A percentile compares a stretch with the other conserved stretches of the same genome.
phyloP scores from a whole-genome alignment of 208 protist species.

The Trypanosoma congolense region DNA sequence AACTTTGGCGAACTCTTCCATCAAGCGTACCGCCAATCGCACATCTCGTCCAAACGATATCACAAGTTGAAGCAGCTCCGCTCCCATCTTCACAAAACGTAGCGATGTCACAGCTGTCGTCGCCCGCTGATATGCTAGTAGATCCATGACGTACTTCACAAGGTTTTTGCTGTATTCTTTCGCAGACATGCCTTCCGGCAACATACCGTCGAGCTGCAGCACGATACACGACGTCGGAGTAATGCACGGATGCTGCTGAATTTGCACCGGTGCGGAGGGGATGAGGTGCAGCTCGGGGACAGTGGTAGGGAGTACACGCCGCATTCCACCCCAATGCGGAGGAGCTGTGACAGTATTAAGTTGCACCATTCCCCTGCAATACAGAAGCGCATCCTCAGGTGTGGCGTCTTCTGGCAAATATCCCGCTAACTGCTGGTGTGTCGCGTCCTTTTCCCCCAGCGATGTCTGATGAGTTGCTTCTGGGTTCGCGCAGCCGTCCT shows the following conservation, averaged over 20 bases:
- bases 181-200: constrained; percentile 56
- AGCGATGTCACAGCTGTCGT: constrained; percentile 70
- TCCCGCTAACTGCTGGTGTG: constrained; percentile 7
- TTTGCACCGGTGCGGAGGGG: constrained; percentile 42
- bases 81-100: constrained; percentile 74
- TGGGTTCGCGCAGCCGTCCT: background rate
- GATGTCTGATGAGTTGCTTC: background rate
- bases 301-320: constrained; percentile 63
- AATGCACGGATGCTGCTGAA: constrained; percentile 38
- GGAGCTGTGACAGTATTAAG: constrained; percentile 47
- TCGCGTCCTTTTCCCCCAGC: background rate
- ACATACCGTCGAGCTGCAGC: constrained; percentile 44
- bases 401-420: constrained; percentile 17
- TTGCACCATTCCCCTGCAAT: constrained; percentile 52
- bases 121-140: constrained; percentile 60
- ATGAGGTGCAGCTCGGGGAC: constrained; percentile 71
- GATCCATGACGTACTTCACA: constrained; percentile 75
- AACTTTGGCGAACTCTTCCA: constrained; percentile 48
- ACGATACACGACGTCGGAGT: constrained; percentile 55
- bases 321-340: constrained; percentile 65
- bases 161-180: constrained; percentile 68
- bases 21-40: constrained; percentile 39
- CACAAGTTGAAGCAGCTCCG: constrained; percentile 66
- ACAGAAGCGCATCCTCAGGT: constrained; percentile 37
- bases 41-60: constrained; percentile 63